Evolutionary conservation across 305 asterid genomes (phyloP).

Genomic region (Fraxinus dipetala): DNA sequence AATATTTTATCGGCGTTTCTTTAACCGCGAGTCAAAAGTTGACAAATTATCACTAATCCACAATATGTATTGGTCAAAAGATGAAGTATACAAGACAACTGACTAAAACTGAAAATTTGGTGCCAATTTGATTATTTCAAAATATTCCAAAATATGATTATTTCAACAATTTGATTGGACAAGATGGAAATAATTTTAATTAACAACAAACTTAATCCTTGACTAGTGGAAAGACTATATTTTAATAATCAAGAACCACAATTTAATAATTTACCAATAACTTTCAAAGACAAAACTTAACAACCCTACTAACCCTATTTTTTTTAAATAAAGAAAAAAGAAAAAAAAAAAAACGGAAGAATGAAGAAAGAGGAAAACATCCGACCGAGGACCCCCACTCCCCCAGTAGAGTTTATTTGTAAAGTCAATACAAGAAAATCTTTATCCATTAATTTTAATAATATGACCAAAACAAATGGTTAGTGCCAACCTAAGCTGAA

Average conservation of each 20-base stretch:
- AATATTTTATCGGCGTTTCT: not conserved
- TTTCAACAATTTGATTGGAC: not conserved
- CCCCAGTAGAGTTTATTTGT: not conserved
- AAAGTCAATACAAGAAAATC: not conserved
- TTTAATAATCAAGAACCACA: not conserved
- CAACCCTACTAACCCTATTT: not conserved
- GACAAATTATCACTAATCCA: not conserved
- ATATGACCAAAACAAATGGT: not conserved
- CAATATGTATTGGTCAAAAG: not conserved
- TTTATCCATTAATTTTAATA: not conserved
- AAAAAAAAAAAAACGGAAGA: too few relatives aligned
- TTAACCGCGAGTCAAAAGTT: not conserved
- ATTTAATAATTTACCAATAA: slow-evolving; percentile 13
- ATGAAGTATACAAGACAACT: not conserved
- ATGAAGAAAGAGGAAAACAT: not conserved
- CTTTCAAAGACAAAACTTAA: not conserved
- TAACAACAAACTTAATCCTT: not conserved
- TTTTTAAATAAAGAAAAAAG: not conserved
- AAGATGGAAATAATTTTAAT: not conserved
- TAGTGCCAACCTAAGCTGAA: not conserved
- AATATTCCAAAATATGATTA: too few relatives aligned
- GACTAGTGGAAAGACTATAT: not conserved
- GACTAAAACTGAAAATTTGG: not conserved
- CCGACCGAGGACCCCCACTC: not conserved
- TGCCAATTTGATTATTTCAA: not conserved